Evolutionary conservation across 371 early-diverging fungal genomes (phyloP).

Genomic region (Mucor racemosus): DNA sequence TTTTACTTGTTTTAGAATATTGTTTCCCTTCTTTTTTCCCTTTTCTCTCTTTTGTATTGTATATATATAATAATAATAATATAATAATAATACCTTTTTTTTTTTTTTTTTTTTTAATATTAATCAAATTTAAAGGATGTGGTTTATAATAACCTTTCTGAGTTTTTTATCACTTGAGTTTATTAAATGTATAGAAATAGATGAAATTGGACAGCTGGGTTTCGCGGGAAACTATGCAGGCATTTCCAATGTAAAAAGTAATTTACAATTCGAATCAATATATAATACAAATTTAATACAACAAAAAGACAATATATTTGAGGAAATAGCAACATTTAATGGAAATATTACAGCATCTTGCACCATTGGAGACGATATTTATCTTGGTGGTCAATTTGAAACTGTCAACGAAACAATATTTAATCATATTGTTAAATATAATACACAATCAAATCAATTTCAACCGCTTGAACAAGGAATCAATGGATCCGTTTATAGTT

Average conservation of each 20-base stretch:
- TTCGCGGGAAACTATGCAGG: conserved; percentile 48
- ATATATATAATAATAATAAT: background rate
- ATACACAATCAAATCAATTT: conserved; percentile 30
- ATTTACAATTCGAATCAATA: conserved; percentile 28
- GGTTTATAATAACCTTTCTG: conserved; percentile 9
- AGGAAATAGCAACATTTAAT: conserved; percentile 2
- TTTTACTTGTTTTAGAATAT: conserved; percentile 7
- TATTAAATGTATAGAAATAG: background rate
- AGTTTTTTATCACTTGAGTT: background rate
- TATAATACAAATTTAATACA: background rate
- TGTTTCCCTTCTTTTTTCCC: background rate
- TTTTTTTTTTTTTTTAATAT: too few species aligned
- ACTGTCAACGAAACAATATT: conserved; percentile 22
- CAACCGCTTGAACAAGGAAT: conserved; percentile 54
- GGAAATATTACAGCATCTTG: conserved; percentile 24
- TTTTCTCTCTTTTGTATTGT: background rate
- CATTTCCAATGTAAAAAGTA: conserved; percentile 32
- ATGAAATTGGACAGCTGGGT: conserved; percentile 38
- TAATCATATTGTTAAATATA: conserved; percentile 49
- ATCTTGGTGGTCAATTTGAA: conserved; percentile 43
- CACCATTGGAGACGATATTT: conserved; percentile 34
- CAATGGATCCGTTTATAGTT: conserved; percentile 61
- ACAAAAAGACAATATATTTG: background rate
- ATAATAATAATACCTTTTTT: background rate
- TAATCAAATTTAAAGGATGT: background rate